Percentiles rank a stretch among this genome's conserved stretches.
Evolutionary conservation across 306 rosid genomes (phyloP).

Genomic region (Notholithocarpus densiflorus): DNA sequence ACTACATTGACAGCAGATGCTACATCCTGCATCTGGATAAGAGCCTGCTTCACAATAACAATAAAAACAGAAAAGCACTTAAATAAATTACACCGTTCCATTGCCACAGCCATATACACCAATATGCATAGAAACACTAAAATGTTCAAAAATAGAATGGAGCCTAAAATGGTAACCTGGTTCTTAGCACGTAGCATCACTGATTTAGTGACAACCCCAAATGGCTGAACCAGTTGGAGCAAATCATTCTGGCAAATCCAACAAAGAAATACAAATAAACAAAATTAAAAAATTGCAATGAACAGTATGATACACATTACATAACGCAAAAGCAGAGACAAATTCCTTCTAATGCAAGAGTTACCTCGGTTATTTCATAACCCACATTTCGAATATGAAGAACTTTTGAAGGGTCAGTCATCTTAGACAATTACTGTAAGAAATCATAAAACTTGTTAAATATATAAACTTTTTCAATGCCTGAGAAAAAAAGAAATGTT

Average conservation of each 20-base stretch:
- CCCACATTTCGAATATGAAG: slow-evolving; percentile 5
- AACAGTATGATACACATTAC: background rate
- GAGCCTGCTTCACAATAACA: background rate
- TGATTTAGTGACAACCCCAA: background rate
- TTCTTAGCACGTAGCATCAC: slow-evolving; percentile 10
- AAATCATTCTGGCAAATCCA: slow-evolving; percentile 1
- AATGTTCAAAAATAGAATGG: background rate
- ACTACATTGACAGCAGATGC: slow-evolving; percentile 6
- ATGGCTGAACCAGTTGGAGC: background rate
- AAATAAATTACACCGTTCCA: background rate
- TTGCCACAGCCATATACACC: background rate
- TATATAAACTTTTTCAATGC: background rate
- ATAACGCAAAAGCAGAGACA: background rate
- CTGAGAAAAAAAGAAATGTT: background rate
- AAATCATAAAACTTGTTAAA: background rate
- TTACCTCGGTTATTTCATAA: slow-evolving; percentile 7
- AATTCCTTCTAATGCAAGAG: background rate
- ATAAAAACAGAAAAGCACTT: background rate
- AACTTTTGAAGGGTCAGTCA: slow-evolving; percentile 9
- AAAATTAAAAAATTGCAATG: background rate
- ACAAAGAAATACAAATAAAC: background rate
- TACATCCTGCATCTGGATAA: slow-evolving; percentile 14
- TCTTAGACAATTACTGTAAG: background rate
- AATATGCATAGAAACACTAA: background rate
- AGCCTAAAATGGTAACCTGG: background rate